These are phyloP conservation scores for Hypomontagnella monticulosa DNA, from an alignment of 495 filamentous ascomycete species.

Conservation along the genomic window DNA sequence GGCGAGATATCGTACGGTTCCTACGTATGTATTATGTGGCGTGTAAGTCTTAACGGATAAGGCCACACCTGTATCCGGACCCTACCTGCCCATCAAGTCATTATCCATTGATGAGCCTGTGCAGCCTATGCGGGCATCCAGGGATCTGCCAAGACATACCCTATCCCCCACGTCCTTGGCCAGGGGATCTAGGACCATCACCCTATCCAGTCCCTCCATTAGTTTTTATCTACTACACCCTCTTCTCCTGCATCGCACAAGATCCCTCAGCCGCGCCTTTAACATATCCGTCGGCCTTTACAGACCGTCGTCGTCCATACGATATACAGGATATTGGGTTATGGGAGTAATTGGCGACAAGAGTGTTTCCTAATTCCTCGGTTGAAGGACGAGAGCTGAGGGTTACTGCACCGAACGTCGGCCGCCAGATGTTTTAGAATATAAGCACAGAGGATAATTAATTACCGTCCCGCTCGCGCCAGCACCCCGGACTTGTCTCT, in stretches of 20 bases:
- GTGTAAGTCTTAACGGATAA: constrained; percentile 21
- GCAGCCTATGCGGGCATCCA: constrained; percentile 38
- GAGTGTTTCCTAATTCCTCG: constrained; percentile 18
- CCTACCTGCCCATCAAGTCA: constrained; percentile 32
- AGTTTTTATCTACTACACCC: constrained; percentile 36
- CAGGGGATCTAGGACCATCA: constrained; percentile 36
- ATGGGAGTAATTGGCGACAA: constrained; percentile 37
- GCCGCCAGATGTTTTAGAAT: constrained; percentile 16
- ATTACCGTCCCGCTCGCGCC: constrained; percentile 11
- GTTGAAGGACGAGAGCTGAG: constrained; percentile 36
- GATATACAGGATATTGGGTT: constrained; percentile 21
- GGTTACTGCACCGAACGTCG: constrained; percentile 12
- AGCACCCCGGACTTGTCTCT: constrained; percentile 10
- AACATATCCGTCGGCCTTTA: constrained; percentile 17
- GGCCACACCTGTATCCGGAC: constrained; percentile 34
- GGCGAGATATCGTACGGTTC: constrained; percentile 31
- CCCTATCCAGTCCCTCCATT: constrained; percentile 36
- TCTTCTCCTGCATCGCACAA: constrained; percentile 34
- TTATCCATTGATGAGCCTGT: constrained; percentile 39
- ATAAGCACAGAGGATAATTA: constrained; percentile 9
- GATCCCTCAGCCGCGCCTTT: constrained; percentile 32
- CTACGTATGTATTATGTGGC: constrained; percentile 1
- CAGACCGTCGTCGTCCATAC: constrained; percentile 9
- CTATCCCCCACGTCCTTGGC: constrained; percentile 38
- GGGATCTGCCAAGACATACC: constrained; percentile 47